These are phyloP conservation scores for Coprinopsis marcescibilis DNA, from an alignment of 768 basidiomycete species.

Conservation along the genomic window DNA sequence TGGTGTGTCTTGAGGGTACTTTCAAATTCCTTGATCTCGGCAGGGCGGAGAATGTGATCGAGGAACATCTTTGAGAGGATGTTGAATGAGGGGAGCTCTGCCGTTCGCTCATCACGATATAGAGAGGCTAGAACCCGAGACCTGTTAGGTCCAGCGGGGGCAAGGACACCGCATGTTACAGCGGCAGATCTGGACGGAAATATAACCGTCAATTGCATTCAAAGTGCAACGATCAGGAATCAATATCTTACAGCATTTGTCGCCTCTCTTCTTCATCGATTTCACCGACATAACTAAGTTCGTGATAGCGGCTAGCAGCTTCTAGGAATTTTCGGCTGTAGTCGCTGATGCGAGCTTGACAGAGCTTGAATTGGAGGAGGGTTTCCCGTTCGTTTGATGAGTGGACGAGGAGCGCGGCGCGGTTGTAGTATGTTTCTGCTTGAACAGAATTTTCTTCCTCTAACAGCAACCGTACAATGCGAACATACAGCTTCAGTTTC, in stretches of 20 bases:
- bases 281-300: slow-evolving; percentile 84
- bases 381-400: slow-evolving; percentile 75
- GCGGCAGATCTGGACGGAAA: slow-evolving; percentile 64
- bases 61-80: slow-evolving; percentile 98
- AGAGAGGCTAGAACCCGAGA: slow-evolving; percentile 90
- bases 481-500: slow-evolving; percentile 85
- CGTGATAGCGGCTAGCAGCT: slow-evolving; percentile 91
- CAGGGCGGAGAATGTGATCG: slow-evolving; percentile 89
- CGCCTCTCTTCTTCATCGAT: slow-evolving; percentile 92
- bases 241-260: slow-evolving; percentile 72
- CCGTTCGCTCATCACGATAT: slow-evolving; percentile 88
- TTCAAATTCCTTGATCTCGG: slow-evolving; percentile 89
- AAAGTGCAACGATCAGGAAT: background rate
- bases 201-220: slow-evolving; percentile 7
- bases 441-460: slow-evolving; percentile 97
- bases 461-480: slow-evolving; percentile 88
- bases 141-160: slow-evolving; percentile 94
- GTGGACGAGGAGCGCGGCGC: slow-evolving; percentile 86
- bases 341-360: slow-evolving; percentile 92
- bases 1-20: slow-evolving; percentile 86
- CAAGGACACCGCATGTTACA: slow-evolving; percentile 93
- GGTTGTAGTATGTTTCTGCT: slow-evolving; percentile 97
- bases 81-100: slow-evolving; percentile 73
- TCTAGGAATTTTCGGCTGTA: slow-evolving; percentile 90
- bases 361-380: slow-evolving; percentile 81